phyloP scores from a whole-genome alignment of 345 rosid genomes.

The Hibiscus mutabilis region DNA sequence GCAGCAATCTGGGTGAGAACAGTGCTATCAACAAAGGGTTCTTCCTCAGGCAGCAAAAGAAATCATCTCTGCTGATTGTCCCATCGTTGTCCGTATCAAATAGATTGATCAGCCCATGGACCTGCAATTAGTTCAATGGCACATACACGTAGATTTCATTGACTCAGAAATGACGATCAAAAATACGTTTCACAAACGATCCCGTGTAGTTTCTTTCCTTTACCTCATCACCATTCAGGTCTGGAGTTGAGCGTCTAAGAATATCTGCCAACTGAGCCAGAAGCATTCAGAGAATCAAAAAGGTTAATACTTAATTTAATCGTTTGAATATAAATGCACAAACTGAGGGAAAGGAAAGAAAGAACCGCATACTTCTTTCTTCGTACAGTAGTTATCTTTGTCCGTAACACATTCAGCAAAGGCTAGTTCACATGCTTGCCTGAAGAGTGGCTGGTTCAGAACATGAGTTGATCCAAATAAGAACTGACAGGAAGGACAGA shows the following conservation, averaged over 20 bases:
- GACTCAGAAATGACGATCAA: background rate
- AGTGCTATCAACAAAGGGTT: slow-evolving; percentile 68
- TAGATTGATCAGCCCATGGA: slow-evolving; percentile 39
- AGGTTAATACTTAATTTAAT: slow-evolving; percentile 6
- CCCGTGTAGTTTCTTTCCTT: background rate
- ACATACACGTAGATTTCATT: background rate
- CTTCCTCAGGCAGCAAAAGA: slow-evolving; percentile 47
- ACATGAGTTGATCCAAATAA: slow-evolving; percentile 75
- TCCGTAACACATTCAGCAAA: slow-evolving; percentile 47
- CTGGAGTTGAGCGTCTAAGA: slow-evolving; percentile 45
- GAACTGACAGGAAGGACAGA: slow-evolving; percentile 47
- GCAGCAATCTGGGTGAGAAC: slow-evolving; percentile 35
- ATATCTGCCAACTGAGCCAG: slow-evolving; percentile 52
- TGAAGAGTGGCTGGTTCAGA: slow-evolving; percentile 55
- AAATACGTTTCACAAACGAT: background rate
- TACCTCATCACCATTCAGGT: slow-evolving; percentile 56
- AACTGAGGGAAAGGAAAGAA: background rate
- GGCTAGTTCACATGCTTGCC: slow-evolving; percentile 61
- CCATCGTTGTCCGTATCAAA: slow-evolving; percentile 57
- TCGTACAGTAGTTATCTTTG: slow-evolving; percentile 40
- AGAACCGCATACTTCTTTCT: slow-evolving; percentile 48
- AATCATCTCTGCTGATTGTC: slow-evolving; percentile 43
- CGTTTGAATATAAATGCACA: background rate
- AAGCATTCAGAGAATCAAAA: slow-evolving; percentile 6
- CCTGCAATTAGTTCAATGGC: slow-evolving; percentile 26